A percentile compares a stretch with the other conserved stretches of the same genome.
Evolutionary conservation across 2,329 filamentous ascomycete species (phyloP).

Genomic region (Alternaria alternata): DNA sequence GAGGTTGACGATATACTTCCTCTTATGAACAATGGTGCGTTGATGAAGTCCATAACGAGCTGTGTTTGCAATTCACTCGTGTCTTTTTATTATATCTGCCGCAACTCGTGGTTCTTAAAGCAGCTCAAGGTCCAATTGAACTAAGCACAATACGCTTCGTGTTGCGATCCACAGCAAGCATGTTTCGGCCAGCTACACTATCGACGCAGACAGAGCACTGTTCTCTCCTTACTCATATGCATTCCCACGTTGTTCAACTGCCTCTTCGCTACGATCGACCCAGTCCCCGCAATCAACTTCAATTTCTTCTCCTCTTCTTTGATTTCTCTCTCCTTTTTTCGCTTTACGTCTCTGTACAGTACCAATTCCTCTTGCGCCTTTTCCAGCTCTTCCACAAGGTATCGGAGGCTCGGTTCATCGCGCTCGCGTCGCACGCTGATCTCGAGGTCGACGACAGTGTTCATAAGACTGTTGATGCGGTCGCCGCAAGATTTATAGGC

Average conservation of each 20-base stretch:
- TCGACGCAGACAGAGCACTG: constrained; percentile 3
- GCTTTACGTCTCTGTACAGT: not conserved
- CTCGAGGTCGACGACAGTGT: constrained; percentile 3
- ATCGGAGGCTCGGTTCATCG: constrained; percentile 1
- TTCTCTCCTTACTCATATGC: not conserved
- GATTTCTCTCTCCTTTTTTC: not conserved
- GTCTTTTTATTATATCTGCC: not conserved
- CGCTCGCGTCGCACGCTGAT: constrained; percentile 7
- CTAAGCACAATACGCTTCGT: not conserved
- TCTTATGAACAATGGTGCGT: not conserved
- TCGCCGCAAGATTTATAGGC: not conserved
- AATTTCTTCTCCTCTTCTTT: constrained; percentile 1
- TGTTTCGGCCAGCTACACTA: not conserved
- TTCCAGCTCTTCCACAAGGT: not conserved
- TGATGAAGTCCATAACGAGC: not conserved
- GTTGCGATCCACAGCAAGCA: not conserved
- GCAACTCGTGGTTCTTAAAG: not conserved
- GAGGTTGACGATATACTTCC: not conserved
- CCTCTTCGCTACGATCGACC: not conserved
- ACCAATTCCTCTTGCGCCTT: not conserved
- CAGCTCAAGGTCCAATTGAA: not conserved
- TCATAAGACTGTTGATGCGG: constrained; percentile 1
- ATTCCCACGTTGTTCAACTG: not conserved
- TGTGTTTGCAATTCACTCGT: not conserved
- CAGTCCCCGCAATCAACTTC: not conserved